A percentile compares a stretch with the other conserved stretches of the same genome.
Conservation (phyloP, 1,284 basidiomycete species). For the Pseudozyma sp. region DNA sequence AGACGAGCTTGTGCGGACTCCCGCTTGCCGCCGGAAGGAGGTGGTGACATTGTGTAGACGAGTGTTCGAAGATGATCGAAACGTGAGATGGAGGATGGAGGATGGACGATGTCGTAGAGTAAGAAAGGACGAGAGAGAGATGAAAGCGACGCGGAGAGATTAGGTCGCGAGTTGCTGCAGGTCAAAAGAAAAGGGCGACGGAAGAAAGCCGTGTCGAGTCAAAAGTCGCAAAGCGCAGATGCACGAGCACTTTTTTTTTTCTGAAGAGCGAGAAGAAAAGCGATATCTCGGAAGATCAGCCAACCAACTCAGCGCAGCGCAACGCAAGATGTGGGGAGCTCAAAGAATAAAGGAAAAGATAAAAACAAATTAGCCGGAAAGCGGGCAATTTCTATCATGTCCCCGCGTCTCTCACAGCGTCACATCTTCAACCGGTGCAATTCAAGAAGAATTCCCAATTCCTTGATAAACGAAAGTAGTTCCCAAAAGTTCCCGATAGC, state of each 20-base stretch:
- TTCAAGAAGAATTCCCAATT: not conserved
- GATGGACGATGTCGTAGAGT: not conserved
- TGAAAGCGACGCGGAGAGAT: not conserved
- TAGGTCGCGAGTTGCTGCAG: not conserved
- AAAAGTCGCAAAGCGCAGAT: not conserved
- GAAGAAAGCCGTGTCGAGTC: conserved; percentile 14
- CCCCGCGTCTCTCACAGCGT: conserved; percentile 5
- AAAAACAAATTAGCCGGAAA: not conserved
- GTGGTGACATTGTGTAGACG: conserved; percentile 53
- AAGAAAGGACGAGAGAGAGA: conserved; percentile 1
- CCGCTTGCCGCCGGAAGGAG: conserved; percentile 51
- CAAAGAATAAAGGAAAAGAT: not conserved
- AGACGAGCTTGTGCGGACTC: conserved; percentile 92
- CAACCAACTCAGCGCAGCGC: not conserved
- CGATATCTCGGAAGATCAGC: not conserved
- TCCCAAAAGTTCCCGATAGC: not conserved
- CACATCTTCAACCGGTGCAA: not conserved
- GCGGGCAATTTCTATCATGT: conserved; percentile 12
- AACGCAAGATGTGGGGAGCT: too few relatives aligned
- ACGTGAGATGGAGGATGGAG: conserved; percentile 11
- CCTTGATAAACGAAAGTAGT: not conserved
- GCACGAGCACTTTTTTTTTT: not conserved
- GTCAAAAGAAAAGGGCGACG: conserved; percentile 3
- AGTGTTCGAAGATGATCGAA: not conserved
- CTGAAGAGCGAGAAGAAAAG: not conserved